phyloP scores from a whole-genome alignment of 768 basidiomycete genomes.

The Podaxis sp. region DNA sequence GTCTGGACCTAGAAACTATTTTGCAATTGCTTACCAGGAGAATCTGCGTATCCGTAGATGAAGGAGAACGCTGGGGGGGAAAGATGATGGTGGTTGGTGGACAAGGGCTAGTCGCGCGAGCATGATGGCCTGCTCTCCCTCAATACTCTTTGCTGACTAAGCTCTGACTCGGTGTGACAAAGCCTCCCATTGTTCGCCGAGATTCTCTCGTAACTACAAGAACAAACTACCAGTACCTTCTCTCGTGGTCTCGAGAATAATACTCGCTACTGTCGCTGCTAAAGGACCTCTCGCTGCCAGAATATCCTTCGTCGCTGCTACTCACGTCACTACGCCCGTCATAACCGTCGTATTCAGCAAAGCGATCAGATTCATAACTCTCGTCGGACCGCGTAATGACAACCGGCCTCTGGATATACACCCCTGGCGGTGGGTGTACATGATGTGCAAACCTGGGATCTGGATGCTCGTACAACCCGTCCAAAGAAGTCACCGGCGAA shows the following conservation, averaged over 20 bases:
- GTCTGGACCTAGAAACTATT: not conserved
- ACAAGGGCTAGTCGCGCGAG: not conserved
- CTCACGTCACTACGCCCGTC: not conserved
- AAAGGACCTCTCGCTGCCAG: slow-evolving; percentile 9
- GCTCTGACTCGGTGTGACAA: slow-evolving; percentile 2
- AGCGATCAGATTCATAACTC: not conserved
- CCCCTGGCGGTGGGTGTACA: not conserved
- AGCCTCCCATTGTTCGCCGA: not conserved
- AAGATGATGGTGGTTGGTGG: slow-evolving; percentile 4
- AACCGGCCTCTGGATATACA: not conserved
- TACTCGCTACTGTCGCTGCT: slow-evolving; percentile 2
- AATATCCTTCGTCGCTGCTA: not conserved
- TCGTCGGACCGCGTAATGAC: slow-evolving; percentile 10
- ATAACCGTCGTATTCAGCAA: not conserved
- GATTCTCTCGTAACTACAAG: not conserved
- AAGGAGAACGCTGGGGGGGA: slow-evolving; percentile 1
- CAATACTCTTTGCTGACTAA: slow-evolving; percentile 7
- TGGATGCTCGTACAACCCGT: slow-evolving; percentile 13
- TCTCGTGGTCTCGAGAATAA: not conserved
- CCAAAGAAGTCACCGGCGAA: slow-evolving; percentile 3
- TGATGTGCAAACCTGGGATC: slow-evolving; percentile 5
- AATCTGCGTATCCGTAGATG: not conserved
- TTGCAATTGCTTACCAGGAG: not conserved
- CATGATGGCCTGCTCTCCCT: not conserved
- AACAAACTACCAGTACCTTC: not conserved